Base-by-base conservation (phyloP, 305 asterid species). In the Fraxinus platypoda region DNA sequence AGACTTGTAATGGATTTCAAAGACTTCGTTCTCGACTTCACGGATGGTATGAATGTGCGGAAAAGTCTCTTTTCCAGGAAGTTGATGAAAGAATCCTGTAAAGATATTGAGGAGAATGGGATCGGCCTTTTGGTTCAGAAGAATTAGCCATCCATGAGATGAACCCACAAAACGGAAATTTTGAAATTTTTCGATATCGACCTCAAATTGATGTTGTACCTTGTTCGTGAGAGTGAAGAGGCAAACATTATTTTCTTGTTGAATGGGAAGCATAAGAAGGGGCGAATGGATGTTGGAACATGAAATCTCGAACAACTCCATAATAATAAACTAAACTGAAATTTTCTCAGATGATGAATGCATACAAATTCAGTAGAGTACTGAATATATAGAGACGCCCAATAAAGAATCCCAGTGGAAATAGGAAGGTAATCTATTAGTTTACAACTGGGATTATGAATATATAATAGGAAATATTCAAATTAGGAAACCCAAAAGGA, bases 121-220 rank as follows among this genome's bases (percentile, higher is more conserved):
- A 70, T 81, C 28, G 3, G 33, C 49, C 0, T 0, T 74, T 19
- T 73, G 4, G 12, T 87, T 76, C 79, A 77, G 64, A 76, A 84
- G 25, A 6, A 74, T 64, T 2, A 77, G 43, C 83, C 88, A 84
- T 25, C 88, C 90, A 68, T 82, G 76, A 8, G 82, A 82, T 3
- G 89, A 82, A 8, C 89, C 85, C 2, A 84, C 31, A 8, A 54
- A 80, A 1, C 62, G 35, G 8, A 17, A n/a, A 8, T 80, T 8
- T 34, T 70, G 11, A 64, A 75, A 46, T 75, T 31, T 64, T 77
- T 77, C 2, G 25, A 54, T 15, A 4, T 21, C 0, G 9, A 41
- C n/a, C 0, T 46, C 13, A 38, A 19, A 35, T 34, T 11, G 28
- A 62, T 52, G 8, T 0, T 43, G 17, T 1, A 5, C 70, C 52